Evolutionary conservation across 805 yeast genomes (phyloP).

Genomic region (Ogataea dorogensis): DNA sequence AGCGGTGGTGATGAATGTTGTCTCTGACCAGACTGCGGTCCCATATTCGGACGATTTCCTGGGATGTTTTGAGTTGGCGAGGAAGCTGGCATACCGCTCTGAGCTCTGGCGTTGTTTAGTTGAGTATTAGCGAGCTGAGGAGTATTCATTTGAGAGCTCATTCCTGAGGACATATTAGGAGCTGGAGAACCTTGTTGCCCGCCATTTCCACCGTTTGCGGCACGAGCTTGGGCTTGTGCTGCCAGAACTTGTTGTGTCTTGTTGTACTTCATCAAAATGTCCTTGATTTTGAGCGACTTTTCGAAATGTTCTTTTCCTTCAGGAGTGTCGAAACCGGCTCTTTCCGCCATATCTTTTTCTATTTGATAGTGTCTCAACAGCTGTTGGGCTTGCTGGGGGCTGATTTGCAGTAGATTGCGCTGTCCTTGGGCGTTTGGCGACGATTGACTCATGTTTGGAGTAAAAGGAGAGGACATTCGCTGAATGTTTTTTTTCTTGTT

Average conservation of each 20-base stretch:
- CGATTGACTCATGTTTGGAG: conserved; percentile 37
- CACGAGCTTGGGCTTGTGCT: conserved; percentile 32
- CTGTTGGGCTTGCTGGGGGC: conserved; percentile 55
- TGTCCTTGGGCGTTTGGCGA: conserved; percentile 23
- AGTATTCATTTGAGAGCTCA: conserved; percentile 9
- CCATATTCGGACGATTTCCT: conserved; percentile 26
- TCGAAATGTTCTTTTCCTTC: conserved; percentile 61
- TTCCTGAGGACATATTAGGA: conserved; percentile 10
- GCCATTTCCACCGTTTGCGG: conserved; percentile 18
- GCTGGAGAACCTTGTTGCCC: conserved; percentile 12
- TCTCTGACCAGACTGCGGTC: conserved; percentile 16
- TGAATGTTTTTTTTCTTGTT: conserved; percentile 9
- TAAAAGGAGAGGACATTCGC: conserved; percentile 32
- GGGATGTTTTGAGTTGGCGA: conserved; percentile 19
- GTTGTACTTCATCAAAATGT: conserved; percentile 48
- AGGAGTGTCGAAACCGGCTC: conserved; percentile 56
- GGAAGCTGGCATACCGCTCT: conserved; percentile 9
- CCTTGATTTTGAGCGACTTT: conserved; percentile 63
- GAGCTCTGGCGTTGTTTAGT: conserved; percentile 12
- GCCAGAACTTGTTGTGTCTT: conserved; percentile 29
- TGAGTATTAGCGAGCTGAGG: conserved; percentile 18
- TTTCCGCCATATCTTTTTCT: conserved; percentile 61
- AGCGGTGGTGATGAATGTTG: conserved; percentile 10
- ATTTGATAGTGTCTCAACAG: conserved; percentile 57
- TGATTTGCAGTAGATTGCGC: conserved; percentile 30